Base-by-base conservation (phyloP, 768 basidiomycete species). In the Tylopilus balloui region DNA sequence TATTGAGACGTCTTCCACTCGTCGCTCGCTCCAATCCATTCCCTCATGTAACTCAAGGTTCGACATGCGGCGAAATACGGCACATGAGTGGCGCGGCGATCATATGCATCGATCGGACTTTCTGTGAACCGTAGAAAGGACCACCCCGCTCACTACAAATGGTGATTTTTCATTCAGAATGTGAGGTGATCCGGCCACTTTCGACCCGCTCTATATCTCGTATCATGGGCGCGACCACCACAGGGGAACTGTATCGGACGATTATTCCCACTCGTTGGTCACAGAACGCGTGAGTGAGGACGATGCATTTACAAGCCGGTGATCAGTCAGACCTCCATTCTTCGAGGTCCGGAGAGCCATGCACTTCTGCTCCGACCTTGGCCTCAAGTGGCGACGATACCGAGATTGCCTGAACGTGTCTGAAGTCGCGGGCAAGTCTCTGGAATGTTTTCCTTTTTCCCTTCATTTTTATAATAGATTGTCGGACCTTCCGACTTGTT, bases 161-260 rank as follows among this genome's bases (percentile, higher is more conserved):
- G 62, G 57, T 31, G 46, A 55, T 65, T 53, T 62, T 57, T 65
- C 58, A 60, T 60, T 63, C 53, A 27, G 40, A 57, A 53, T n/a
- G 48, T 7, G 47, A 54, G 54, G 42, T 45, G 39, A 32, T 43
- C 50, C 60, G 15, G 42, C 47, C 47, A 40, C 42, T 28, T 47
- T 29, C n/a, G 44, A 40, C 24, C n/a, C n/a, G 21, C 29, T 25
- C 47, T 37, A 52, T 49, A 49, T 57, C 49, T 51, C 49, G 48
- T 55, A 53, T 62, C 45, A 43, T 32, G 46, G 51, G 46, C 38
- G 50, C 25, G 37, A 47, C 48, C 28, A 20, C 24, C 42, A 41
- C 50, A 37, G 21, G 44, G 40, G 46, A 42, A 15, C 35, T 32
- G 45, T 29, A 51, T 58, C 36, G 38, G 31, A 51, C 37, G 21